Conservation (phyloP, 768 basidiomycete species). For the Lyophyllum decastes region DNA sequence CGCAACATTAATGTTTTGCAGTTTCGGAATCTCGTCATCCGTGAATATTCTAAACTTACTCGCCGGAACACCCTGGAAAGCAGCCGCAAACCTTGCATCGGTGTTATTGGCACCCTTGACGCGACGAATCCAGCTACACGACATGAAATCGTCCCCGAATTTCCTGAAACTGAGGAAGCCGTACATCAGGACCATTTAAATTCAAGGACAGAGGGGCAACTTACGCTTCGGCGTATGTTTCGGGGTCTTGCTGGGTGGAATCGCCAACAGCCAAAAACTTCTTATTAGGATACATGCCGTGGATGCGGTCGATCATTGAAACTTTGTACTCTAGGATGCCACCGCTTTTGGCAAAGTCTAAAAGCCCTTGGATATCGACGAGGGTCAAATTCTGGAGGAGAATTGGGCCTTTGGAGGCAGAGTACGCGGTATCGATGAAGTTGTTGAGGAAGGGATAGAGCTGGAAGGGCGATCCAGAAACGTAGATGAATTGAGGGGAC, state of each 20-base stretch:
- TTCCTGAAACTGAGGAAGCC: slow-evolving; percentile 31
- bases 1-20: slow-evolving; percentile 38
- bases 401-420: slow-evolving; percentile 38
- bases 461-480: slow-evolving; percentile 46
- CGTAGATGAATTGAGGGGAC: slow-evolving; percentile 41
- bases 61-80: slow-evolving; percentile 30
- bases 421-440: slow-evolving; percentile 37
- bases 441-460: slow-evolving; percentile 44
- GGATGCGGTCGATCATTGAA: slow-evolving; percentile 36
- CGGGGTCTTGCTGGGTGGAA: slow-evolving; percentile 47
- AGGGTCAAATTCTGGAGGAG: slow-evolving; percentile 39
- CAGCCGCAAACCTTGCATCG: slow-evolving; percentile 33
- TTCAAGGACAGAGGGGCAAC: slow-evolving; percentile 15
- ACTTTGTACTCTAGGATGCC: slow-evolving; percentile 37
- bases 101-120: slow-evolving; percentile 45
- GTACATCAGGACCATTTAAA: neutral
- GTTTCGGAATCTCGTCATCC: slow-evolving; percentile 35
- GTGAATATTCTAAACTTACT: slow-evolving; percentile 33
- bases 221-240: slow-evolving; percentile 44
- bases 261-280: slow-evolving; percentile 44
- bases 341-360: slow-evolving; percentile 27
- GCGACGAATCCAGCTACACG: slow-evolving; percentile 45
- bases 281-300: slow-evolving; percentile 43
- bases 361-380: slow-evolving; percentile 27
- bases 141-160: slow-evolving; percentile 34